Evolutionary conservation across 2,329 filamentous ascomycete species (phyloP), one percentile per base, ranked within the genome.

Genomic region (Aspergillus fischeri): DNA sequence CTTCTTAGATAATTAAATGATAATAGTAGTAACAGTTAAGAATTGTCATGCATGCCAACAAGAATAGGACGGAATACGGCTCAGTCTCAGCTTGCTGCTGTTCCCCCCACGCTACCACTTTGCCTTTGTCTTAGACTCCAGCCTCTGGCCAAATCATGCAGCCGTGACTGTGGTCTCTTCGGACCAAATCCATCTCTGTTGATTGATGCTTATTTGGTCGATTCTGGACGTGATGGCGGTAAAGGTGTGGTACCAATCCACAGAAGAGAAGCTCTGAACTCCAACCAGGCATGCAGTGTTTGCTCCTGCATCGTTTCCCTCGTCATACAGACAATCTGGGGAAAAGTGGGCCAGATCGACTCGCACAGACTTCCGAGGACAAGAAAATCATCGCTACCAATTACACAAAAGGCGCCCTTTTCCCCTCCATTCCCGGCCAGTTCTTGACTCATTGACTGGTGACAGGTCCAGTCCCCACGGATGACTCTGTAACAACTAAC

Each of bases 331-430:
- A 59, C 58, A 64, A 64, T 64, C 63, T 64, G 63, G 63, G 63
- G 63, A 64, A 47, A 58, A 65, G 63, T 65, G 63, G 63, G 58
- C 60, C 58, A 56, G 60, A 64, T 65, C 63, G 51, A 38, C 63
- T 63, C 61, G 56, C 61, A 63, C 59, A 58, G 52, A 45, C 53
- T 44, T 41, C 35, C 45, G 32, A 58, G 42, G 53, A 45, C 53
- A 54, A 4, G 25, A 52, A 49, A 20, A 59, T 53, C 52, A 53
- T 55, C 21, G 47, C 24, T 47, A n/a, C 32, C 4, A 52, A 49
- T 20, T 3, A 10, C 2, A 7, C 17, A 17, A 6, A 17, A 17
- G 32, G 32, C 32, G 5, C 5, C 14, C 32, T 17, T 17, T 17
- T 17, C 14, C 32, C 32, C 32, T 35, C 32, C 32, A 35, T 35